These are phyloP conservation scores for Monosporascus sp. DNA, from an alignment of 2,329 filamentous ascomycete species.

Conservation along the genomic window DNA sequence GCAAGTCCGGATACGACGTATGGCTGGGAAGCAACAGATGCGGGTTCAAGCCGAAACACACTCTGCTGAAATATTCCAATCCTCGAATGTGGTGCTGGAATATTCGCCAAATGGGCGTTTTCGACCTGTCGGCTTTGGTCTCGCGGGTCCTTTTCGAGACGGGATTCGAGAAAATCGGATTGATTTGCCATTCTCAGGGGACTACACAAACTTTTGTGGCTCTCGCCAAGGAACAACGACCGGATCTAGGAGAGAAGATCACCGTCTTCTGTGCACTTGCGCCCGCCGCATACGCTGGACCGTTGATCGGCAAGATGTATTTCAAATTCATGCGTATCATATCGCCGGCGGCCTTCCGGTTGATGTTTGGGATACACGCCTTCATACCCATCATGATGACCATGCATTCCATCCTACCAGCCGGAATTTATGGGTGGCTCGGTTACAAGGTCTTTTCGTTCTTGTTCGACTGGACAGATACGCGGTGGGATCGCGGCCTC, in stretches of 20 bases:
- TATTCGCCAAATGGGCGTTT: constrained; percentile 86
- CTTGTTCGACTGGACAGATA: constrained; percentile 82
- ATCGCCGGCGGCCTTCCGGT: constrained; percentile 66
- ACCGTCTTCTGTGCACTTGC: constrained; percentile 89
- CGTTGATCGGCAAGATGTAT: constrained; percentile 78
- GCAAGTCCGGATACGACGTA: constrained; percentile 88
- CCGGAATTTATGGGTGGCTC: constrained; percentile 68
- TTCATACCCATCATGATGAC: constrained; percentile 94
- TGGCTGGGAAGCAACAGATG: constrained; percentile 95
- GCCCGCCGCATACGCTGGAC: constrained; percentile 84
- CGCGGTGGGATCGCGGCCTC: constrained; percentile 75
- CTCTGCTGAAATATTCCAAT: constrained; percentile 63
- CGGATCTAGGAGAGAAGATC: constrained; percentile 74
- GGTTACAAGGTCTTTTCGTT: constrained; percentile 89
- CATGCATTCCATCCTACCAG: constrained; percentile 64
- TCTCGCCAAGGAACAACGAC: constrained; percentile 82
- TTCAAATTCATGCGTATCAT: constrained; percentile 89
- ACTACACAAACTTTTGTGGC: constrained; percentile 86
- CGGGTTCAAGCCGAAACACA: constrained; percentile 75
- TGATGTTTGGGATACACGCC: constrained; percentile 85
- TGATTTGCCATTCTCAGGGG: constrained; percentile 86
- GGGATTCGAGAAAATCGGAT: constrained; percentile 73
- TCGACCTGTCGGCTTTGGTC: constrained; percentile 78
- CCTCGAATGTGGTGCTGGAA: constrained; percentile 98
- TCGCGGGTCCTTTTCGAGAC: constrained; percentile 78